Conservation (phyloP, 345 rosid species). For the Limnanthes douglasii region DNA sequence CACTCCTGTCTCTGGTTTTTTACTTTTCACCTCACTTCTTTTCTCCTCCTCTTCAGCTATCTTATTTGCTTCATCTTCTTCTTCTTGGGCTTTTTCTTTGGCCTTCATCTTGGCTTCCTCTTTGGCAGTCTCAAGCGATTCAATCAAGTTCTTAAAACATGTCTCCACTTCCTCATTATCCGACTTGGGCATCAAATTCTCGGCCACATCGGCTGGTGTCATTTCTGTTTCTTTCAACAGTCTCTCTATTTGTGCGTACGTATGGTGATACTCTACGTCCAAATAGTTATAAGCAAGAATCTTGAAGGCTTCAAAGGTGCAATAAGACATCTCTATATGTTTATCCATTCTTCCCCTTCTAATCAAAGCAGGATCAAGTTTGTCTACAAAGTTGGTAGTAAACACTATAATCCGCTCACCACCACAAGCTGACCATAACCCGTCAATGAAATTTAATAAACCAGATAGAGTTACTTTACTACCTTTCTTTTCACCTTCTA, state of each 20-base stretch:
- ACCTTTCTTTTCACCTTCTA: slow-evolving; percentile 5
- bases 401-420: slow-evolving; percentile 32
- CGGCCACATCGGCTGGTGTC: no score
- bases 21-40: no score
- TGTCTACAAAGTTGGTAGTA: slow-evolving; percentile 25
- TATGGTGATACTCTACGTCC: slow-evolving; percentile 11
- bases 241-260: slow-evolving; percentile 9
- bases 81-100: no score
- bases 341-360: slow-evolving; percentile 44
- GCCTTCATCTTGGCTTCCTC: no score
- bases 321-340: slow-evolving; percentile 29
- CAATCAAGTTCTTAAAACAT: no score
- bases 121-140: no score
- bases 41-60: no score
- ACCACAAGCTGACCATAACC: slow-evolving; percentile 36
- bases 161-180: no score
- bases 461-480: slow-evolving; percentile 37
- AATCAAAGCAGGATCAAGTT: slow-evolving; percentile 30
- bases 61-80: no score
- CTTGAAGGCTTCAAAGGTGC: slow-evolving; percentile 27
- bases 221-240: slow-evolving; percentile 19
- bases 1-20: no score
- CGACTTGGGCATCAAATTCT: no score
- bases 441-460: slow-evolving; percentile 32
- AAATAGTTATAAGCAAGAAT: slow-evolving; percentile 30